Evolutionary conservation across 768 basidiomycete species (phyloP), one percentile per base, ranked within the genome.

Genomic region (Mycena vitilis): DNA sequence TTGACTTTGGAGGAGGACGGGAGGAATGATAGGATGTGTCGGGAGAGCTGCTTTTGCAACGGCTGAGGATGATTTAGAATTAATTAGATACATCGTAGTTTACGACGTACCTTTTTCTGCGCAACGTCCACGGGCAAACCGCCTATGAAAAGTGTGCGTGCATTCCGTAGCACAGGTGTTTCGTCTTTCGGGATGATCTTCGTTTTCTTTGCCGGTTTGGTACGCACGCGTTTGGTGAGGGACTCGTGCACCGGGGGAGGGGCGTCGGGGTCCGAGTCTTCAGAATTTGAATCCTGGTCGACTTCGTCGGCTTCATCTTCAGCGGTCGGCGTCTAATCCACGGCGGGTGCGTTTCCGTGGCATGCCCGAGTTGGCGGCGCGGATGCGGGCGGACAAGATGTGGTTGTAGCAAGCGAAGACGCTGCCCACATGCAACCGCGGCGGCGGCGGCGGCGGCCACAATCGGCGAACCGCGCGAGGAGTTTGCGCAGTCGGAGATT

Each of bases 71-170:
- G 8, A 52, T 16, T 23, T 53, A 40, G 53, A 66, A 38, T n/a
- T 7, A 20, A n/a, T n/a, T 2, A 20, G 5, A 34, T 34, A 9
- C 11, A 54, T 11, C 18, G 20, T n/a, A 18, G 8, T 0, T 54
- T 4, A 60, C 18, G 9, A 80, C 88, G 49, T 69, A 96, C 96
- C 80, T 89, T 90, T 74, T 87, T 89, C 54, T 92, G 90, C 20
- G 89, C 91, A 22, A 94, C 87, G 10, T 93, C 90, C 1, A 92
- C 81, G 0, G 91, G 87, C 2, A 99, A 81, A 75, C 98, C 98
- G 4, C 96, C 96, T 16, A 99, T 82, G 78, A 99, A 99, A 54
- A 98, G 83, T 7, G 97, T 98, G 34, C 97, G 87, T 20, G 86
- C 85, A 73, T 98, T 90, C 55, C 92, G 86, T 68, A 87, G 88